Evolutionary conservation across 306 rosid genomes (phyloP).

Genomic region (Vicia villosa): DNA sequence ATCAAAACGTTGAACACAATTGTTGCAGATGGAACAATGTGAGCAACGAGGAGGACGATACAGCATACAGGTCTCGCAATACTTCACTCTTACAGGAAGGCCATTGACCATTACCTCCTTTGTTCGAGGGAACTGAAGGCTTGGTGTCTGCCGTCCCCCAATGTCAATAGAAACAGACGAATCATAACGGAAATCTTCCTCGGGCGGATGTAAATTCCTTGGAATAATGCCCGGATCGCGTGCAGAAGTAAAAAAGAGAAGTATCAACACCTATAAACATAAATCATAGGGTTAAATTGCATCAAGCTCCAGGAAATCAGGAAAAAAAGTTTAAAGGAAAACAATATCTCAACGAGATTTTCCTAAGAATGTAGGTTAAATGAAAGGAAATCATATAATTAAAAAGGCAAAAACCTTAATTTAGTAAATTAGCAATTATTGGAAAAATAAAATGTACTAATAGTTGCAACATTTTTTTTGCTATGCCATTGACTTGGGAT

Average conservation of each 20-base stretch:
- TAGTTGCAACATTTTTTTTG: slow-evolving; percentile 5
- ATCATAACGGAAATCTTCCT: slow-evolving; percentile 77
- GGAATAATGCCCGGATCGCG: slow-evolving; percentile 95
- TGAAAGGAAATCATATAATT: background rate
- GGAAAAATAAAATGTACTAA: background rate
- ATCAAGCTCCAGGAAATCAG: slow-evolving; percentile 25
- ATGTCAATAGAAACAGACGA: slow-evolving; percentile 55
- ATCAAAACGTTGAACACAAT: slow-evolving; percentile 96
- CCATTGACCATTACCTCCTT: slow-evolving; percentile 84
- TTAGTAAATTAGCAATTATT: background rate
- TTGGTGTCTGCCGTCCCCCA: slow-evolving; percentile 84
- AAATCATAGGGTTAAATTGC: slow-evolving; percentile 45
- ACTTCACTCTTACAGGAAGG: slow-evolving; percentile 72
- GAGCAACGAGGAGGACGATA: slow-evolving; percentile 99
- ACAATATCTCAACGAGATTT: background rate
- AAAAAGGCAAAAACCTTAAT: background rate
- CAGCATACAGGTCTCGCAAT: slow-evolving; percentile 93
- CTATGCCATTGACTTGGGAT: background rate
- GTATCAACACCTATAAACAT: slow-evolving; percentile 75
- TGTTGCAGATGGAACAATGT: slow-evolving; percentile 96
- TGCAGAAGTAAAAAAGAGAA: slow-evolving; percentile 92
- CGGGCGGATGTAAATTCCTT: slow-evolving; percentile 88
- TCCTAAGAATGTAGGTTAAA: background rate
- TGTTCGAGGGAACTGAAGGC: slow-evolving; percentile 73
- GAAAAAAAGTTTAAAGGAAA: background rate